Conservation (phyloP, 345 rosid genomes). For the Trapa bicornis region DNA sequence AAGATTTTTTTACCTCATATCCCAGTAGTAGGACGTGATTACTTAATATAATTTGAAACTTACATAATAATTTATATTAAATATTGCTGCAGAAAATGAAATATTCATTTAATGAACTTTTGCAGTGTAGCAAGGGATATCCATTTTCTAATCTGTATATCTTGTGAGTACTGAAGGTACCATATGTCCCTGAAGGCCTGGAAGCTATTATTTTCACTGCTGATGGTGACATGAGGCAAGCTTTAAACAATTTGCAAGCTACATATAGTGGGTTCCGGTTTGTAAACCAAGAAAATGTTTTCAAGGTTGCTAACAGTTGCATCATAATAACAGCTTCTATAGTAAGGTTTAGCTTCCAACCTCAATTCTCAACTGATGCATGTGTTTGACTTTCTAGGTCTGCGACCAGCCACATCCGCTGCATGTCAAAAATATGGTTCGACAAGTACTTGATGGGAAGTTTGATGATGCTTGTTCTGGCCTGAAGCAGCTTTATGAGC, state of each 20-base stretch:
- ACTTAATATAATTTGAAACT: not conserved
- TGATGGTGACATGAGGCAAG: constrained; percentile 99
- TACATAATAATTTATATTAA: not conserved
- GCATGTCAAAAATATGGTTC: constrained; percentile 85
- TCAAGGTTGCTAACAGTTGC: constrained; percentile 46
- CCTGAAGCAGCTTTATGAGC: constrained; percentile 75
- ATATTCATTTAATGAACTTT: not conserved
- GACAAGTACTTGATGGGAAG: constrained; percentile 70
- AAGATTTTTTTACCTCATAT: not conserved
- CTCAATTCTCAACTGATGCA: not conserved
- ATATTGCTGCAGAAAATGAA: not conserved
- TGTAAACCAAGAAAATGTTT: constrained; percentile 90
- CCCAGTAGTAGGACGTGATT: not conserved
- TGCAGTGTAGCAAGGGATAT: not conserved
- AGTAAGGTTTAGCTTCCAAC: not conserved
- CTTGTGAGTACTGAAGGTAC: constrained; percentile 43
- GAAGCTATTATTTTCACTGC: constrained; percentile 97
- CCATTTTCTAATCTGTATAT: constrained; percentile 10
- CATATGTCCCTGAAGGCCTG: constrained; percentile 87
- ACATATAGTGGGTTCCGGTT: constrained; percentile 84
- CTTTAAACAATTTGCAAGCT: constrained; percentile 92
- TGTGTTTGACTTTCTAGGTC: constrained; percentile 35
- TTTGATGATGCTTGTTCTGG: constrained; percentile 82
- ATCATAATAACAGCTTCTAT: constrained; percentile 1
- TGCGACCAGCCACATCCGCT: constrained; percentile 98